These are phyloP conservation scores for Populus ilicifolia DNA, from an alignment of 345 rosid genomes.

Conservation along the genomic window DNA sequence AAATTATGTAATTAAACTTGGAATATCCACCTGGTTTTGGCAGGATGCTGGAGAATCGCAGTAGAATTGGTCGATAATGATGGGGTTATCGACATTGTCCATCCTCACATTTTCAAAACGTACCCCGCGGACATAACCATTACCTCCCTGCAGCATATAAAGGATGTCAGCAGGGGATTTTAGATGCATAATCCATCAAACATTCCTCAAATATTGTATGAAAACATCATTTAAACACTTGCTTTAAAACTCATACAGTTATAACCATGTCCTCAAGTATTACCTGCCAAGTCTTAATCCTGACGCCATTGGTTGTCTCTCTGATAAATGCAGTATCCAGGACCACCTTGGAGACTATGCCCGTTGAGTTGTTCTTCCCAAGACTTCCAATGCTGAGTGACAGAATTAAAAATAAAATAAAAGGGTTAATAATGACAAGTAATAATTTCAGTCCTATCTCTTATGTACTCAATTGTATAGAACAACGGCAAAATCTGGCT, in stretches of 20 bases:
- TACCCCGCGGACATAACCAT: conserved; percentile 79
- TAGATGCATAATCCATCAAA: neutral
- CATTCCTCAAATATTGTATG: neutral
- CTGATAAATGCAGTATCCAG: conserved; percentile 73
- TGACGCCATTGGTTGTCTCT: conserved; percentile 82
- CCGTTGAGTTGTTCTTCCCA: conserved; percentile 77
- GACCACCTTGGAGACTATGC: conserved; percentile 72
- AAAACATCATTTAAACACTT: neutral
- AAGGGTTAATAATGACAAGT: neutral
- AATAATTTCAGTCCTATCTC: neutral
- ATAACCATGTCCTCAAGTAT: neutral
- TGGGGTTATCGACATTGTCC: conserved; percentile 80
- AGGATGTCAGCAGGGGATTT: neutral
- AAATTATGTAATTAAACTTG: neutral
- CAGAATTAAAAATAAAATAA: neutral
- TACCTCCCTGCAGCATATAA: conserved; percentile 61
- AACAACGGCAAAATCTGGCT: neutral
- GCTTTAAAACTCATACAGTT: neutral
- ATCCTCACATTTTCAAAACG: conserved; percentile 77
- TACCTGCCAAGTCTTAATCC: conserved; percentile 99
- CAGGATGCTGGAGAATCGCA: conserved; percentile 83
- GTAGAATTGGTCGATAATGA: conserved; percentile 93
- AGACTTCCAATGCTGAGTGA: conserved; percentile 81
- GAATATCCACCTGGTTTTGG: conserved; percentile 63
- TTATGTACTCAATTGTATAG: neutral